Evolutionary conservation across 1,284 basidiomycete species (phyloP), one percentile per base, ranked within the genome.

Genomic region (Lignosus rhinocerotis): DNA sequence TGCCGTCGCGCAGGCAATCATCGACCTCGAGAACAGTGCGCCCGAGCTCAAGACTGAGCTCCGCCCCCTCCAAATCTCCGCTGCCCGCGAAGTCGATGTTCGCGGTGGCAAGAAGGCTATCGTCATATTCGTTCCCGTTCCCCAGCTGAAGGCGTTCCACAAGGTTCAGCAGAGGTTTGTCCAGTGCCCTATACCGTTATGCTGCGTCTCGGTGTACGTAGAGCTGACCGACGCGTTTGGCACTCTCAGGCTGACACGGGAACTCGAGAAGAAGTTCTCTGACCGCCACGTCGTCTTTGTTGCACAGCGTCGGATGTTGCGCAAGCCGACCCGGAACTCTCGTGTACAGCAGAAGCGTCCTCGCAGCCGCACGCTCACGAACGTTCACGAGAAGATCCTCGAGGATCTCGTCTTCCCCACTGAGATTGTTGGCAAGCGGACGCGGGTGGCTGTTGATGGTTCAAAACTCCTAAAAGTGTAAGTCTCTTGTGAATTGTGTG

Each of bases 251-350:
- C 90, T 99, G 74, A 98, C 95, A 67, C 91, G 96, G 63, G 96
- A 99, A 78, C 88, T 99, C 73, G 97, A 99, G 88, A 99, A 99
- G 88, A 99, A 99, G 82, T 98, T 99, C 82, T 94, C 96, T 54
- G 94, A 97, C 79, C 90, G 95, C 73, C 96, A 98, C 80, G 94
- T 99, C 75, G 93, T 99, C 65, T 99, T 99, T 76, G 88, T 99
- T 74, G 96, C 93, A 58, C 97, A 99, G 82, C 95, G 97, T 77
- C 91, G 96, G 74, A 96, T 98, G 88, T 85, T 99, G 76, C 91
- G 90, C 83, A 98, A 97, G 82, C 96, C 96, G 64, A 95, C 94
- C 71, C 94, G 94, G 69, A 93, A 87, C 73, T 94, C 94, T 58
- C 91, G 92, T 66, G 88, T 92, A 70, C 85, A 92, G 83, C 96